Evolutionary conservation across 2,329 filamentous ascomycete genomes (phyloP).

Genomic region (Sporothrix pseudoabietina): DNA sequence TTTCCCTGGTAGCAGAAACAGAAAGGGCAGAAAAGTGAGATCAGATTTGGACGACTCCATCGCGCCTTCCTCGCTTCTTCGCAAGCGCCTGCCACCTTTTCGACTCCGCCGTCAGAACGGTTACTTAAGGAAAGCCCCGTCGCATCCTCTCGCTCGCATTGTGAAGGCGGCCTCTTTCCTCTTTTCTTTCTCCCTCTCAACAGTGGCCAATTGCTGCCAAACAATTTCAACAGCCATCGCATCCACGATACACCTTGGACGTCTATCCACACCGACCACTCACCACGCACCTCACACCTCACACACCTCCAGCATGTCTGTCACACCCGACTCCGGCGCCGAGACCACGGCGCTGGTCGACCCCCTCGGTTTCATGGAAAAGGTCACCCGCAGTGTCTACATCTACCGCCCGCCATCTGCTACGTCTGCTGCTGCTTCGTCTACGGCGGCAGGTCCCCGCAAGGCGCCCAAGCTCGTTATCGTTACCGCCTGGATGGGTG

Average conservation of each 20-base stretch:
- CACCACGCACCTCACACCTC: background rate
- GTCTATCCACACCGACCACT: background rate
- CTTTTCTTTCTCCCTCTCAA: background rate
- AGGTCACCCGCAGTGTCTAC: constrained; percentile 45
- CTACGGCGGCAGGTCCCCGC: background rate
- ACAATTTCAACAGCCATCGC: background rate
- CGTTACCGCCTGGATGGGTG: constrained; percentile 55
- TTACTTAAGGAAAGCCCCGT: too few relatives aligned
- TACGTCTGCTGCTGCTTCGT: background rate
- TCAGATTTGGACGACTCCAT: background rate
- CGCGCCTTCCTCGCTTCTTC: background rate
- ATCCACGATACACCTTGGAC: background rate
- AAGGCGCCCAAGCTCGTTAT: constrained; percentile 51
- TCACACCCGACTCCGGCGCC: constrained; percentile 10
- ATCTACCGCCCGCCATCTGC: constrained; percentile 41
- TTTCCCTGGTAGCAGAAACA: background rate
- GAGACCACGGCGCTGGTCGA: constrained; percentile 29
- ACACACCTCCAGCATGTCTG: background rate
- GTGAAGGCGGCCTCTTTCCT: background rate
- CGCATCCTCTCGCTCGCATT: background rate
- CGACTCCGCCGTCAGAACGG: background rate
- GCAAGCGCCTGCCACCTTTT: background rate
- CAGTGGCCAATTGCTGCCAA: background rate
- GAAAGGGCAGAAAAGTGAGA: background rate
- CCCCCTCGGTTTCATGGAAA: constrained; percentile 44